phyloP scores from a whole-genome alignment of 2,329 filamentous ascomycete genomes.

The Ophiocordyceps camponoti-floridani region DNA sequence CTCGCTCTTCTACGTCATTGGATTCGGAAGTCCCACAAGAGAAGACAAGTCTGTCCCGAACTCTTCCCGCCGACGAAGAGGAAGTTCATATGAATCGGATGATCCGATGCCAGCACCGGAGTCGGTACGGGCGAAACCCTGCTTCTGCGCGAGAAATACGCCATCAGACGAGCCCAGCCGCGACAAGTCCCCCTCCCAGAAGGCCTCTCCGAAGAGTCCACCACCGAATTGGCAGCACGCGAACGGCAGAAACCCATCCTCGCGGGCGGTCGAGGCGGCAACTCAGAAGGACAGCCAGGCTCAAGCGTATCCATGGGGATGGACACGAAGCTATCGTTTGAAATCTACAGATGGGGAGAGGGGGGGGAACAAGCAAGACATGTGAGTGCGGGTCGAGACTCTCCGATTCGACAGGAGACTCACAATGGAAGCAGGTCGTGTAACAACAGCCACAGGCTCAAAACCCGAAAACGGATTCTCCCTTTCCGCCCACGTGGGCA shows the following conservation, averaged over 20 bases:
- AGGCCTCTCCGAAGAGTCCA: background rate
- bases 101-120: background rate
- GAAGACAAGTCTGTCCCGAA: constrained; percentile 18
- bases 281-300: constrained; percentile 4
- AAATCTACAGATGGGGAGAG: no score
- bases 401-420: background rate
- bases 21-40: constrained; percentile 18
- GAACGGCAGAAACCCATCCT: constrained; percentile 12
- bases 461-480: constrained; percentile 15
- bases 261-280: constrained; percentile 1
- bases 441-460: background rate
- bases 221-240: background rate
- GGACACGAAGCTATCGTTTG: background rate
- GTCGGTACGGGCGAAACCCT: constrained; percentile 4
- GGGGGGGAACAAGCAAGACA: background rate
- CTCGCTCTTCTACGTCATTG: no score
- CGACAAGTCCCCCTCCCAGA: background rate
- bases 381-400: background rate
- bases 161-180: constrained; percentile 1
- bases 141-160: constrained; percentile 9
- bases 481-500: constrained; percentile 16
- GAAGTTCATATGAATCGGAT: constrained; percentile 14
- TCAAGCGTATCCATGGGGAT: constrained; percentile 1
- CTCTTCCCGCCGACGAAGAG: constrained; percentile 16
- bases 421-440: background rate